phyloP scores from a whole-genome alignment of 1,139 yeast genomes.

The Suhomyces guaymorum region DNA sequence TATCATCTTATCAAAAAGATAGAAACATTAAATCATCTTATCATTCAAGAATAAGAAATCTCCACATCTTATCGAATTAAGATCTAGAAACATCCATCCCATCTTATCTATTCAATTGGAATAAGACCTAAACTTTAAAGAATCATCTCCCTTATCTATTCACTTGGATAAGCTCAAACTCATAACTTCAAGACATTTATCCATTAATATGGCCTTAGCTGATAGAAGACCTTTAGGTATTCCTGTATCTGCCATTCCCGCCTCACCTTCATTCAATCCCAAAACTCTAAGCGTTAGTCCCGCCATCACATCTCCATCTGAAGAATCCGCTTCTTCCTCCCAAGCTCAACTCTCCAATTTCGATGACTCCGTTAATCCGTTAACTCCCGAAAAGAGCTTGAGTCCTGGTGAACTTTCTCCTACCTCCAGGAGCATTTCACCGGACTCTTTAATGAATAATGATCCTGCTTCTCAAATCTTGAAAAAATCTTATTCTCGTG shows the following conservation, averaged over 20 bases:
- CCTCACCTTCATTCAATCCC: slow-evolving; percentile 51
- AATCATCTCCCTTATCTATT: too few relatives aligned
- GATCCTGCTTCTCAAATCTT: slow-evolving; percentile 19
- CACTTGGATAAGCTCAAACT: too few relatives aligned
- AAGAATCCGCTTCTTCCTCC: slow-evolving; percentile 5
- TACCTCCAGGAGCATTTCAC: slow-evolving; percentile 45
- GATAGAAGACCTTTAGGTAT: slow-evolving; percentile 58
- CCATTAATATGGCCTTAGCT: slow-evolving; percentile 53
- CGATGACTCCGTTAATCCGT: slow-evolving; percentile 12
- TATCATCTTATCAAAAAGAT: not conserved
- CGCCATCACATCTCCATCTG: slow-evolving; percentile 4
- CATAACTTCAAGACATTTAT: too few relatives aligned
- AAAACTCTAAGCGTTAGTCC: slow-evolving; percentile 31
- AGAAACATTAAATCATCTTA: too few relatives aligned
- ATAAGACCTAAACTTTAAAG: too few relatives aligned
- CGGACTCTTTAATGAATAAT: slow-evolving; percentile 43
- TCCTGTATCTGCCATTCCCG: slow-evolving; percentile 39
- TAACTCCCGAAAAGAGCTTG: slow-evolving; percentile 26
- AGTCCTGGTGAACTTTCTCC: slow-evolving; percentile 37
- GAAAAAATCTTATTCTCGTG: slow-evolving; percentile 19
- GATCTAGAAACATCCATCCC: too few relatives aligned
- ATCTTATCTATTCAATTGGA: too few relatives aligned
- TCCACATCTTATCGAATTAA: too few relatives aligned
- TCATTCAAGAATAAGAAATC: too few relatives aligned
- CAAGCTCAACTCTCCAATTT: slow-evolving; percentile 2